Evolutionary conservation across 371 early-diverging fungal species (phyloP), one percentile per base, ranked within the genome.

Genomic region (Rhizomucor pusillus): DNA sequence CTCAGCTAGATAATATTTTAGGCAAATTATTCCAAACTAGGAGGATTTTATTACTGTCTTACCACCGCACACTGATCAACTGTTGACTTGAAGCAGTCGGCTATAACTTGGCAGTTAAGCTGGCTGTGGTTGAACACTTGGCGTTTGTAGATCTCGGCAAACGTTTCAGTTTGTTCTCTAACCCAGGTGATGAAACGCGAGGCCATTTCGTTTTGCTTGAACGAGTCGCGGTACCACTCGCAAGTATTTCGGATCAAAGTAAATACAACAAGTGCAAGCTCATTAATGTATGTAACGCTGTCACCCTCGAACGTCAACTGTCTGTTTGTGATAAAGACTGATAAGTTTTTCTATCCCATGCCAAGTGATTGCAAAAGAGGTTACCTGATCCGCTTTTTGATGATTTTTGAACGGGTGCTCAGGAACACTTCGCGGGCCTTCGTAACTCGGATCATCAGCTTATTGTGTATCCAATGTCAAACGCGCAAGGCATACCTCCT

Each of bases 111-210:
- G 54, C 95, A 93, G 57, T 73, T 77, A 33, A 83, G 69, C 23
- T 90, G 90, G 50, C 77, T 73, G 50, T 82, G 74, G 5, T 87
- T 84, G 70, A 94, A 97, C 29, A 93, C 93, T 60, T 93, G 95
- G 4, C 89, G 75, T 34, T 90, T 89, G 65, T 93, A 90, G 47
- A 90, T 88, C n/a, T 80, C 83, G 0, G 90, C 91, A 69, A 90
- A 95, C 22, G 80, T 73, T 34, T 88, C 89, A 43, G 95, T 85
- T 60, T 97, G 94, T 52, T 80, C 80, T 33, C 85, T 73, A 12
- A 93, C 91, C 97, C 97, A 97, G 16, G 90, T 91, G 16, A 97
- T 86, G 54, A 97, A 89, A 6, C 91, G 90, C 16, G 94, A 93
- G 0, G 92, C 84, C 92, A 95, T 90, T 29, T 82, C 81, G 47